Percentiles rank a stretch among this genome's conserved stretches.
Conservation (phyloP, 108 stramenopile genomes). For the Stephanodiscus minutulus region DNA sequence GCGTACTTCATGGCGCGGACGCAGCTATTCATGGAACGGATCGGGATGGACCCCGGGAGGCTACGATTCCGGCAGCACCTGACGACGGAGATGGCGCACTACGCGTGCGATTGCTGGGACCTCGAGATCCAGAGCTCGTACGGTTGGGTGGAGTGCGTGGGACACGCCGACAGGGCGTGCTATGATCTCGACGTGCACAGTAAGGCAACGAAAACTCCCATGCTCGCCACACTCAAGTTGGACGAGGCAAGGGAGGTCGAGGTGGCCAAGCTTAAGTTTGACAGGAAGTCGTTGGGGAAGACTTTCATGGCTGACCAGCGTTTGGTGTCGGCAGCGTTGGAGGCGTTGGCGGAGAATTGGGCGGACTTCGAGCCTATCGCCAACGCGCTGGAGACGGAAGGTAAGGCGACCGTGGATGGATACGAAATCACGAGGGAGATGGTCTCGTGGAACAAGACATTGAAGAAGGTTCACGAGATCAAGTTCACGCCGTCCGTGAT, state of each 20-base stretch:
- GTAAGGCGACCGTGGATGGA: constrained; percentile 86
- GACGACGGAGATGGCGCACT: constrained; percentile 99
- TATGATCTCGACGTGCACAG: constrained; percentile 98
- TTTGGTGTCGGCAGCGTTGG: constrained; percentile 89
- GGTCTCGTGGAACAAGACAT: constrained; percentile 85
- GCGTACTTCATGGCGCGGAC: constrained; percentile 99
- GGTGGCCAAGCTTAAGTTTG: constrained; percentile 86
- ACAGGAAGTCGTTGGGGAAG: constrained; percentile 89
- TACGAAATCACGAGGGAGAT: constrained; percentile 92
- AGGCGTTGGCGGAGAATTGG: constrained; percentile 91
- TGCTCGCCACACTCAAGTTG: constrained; percentile 91
- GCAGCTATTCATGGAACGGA: constrained; percentile 95
- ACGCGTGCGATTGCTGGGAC: constrained; percentile 99
- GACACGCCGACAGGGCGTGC: constrained; percentile 99
- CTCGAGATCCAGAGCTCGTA: constrained; percentile 96
- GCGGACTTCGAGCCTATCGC: constrained; percentile 90
- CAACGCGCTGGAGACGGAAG: constrained; percentile 83
- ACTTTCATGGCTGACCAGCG: constrained; percentile 93
- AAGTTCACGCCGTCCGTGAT: constrained; percentile 99
- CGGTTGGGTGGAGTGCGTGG: constrained; percentile 99
- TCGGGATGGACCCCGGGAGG: constrained; percentile 93
- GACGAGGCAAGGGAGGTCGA: constrained; percentile 83
- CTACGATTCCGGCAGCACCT: constrained; percentile 99
- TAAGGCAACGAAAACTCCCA: constrained; percentile 93
- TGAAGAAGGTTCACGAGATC: constrained; percentile 91